Conservation (phyloP, 768 basidiomycete species). For the Tricholoma matsutake region DNA sequence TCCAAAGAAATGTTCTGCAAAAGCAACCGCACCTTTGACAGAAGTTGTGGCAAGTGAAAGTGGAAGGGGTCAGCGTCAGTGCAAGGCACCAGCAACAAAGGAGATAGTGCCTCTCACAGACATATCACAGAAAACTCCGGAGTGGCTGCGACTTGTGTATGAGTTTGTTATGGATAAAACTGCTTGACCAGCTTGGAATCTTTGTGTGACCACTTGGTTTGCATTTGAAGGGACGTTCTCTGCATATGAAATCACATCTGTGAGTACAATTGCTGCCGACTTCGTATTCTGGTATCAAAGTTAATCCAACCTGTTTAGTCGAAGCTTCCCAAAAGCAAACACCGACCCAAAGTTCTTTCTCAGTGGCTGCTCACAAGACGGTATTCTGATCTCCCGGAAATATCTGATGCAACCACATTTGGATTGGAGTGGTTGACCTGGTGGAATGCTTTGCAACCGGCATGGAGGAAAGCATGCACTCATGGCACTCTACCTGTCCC, state of each 20-base stretch:
- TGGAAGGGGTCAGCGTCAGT: not conserved
- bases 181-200: not conserved
- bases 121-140: not conserved
- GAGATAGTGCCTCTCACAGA: not conserved
- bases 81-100: constrained; percentile 2
- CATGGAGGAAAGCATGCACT: not conserved
- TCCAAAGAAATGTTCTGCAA: not conserved
- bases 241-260: not conserved
- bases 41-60: not conserved
- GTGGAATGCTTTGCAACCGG: not conserved
- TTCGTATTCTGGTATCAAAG: not conserved
- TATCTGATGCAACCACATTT: too few species aligned
- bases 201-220: not conserved
- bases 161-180: not conserved
- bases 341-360: not conserved
- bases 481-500: not conserved
- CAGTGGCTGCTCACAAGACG: not conserved
- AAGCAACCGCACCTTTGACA: not conserved
- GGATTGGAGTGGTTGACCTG: too few species aligned
- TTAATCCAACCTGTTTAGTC: not conserved
- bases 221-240: not conserved
- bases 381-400: too few species aligned
- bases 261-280: not conserved
- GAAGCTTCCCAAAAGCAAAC: not conserved
- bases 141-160: not conserved